Conservation (phyloP, 768 basidiomycete species). For the Xerocomus potaroensis region DNA sequence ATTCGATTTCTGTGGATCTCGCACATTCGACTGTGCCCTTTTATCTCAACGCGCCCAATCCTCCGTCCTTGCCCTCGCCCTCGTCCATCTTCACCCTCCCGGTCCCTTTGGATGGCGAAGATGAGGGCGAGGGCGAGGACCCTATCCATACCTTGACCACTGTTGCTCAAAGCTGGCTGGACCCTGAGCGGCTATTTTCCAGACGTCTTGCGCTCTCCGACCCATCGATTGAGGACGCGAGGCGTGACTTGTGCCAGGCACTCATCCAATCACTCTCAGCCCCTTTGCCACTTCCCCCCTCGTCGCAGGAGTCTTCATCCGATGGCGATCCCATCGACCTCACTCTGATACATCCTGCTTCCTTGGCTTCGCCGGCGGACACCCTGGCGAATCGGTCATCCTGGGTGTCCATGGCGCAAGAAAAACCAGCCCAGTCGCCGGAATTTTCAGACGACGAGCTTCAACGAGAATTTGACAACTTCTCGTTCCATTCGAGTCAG, state of each 20-base stretch:
- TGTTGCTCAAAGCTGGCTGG: conserved; percentile 7
- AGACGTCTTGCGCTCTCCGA: not conserved
- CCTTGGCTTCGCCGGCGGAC: not conserved
- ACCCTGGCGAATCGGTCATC: not conserved
- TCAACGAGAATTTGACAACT: conserved; percentile 8
- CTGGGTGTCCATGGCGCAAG: not conserved
- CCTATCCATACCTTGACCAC: not conserved
- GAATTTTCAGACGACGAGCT: conserved; percentile 12
- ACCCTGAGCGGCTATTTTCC: conserved; percentile 1
- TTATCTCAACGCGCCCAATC: not conserved
- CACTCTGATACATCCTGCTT: not conserved
- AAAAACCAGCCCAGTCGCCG: not conserved
- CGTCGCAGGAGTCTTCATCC: not conserved
- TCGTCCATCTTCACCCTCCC: not conserved
- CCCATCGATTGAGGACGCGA: conserved; percentile 3
- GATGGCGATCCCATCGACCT: not conserved
- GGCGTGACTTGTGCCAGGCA: conserved; percentile 6
- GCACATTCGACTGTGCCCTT: not conserved
- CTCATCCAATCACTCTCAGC: conserved; percentile 4
- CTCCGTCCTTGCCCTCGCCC: not conserved
- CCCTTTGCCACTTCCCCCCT: not conserved
- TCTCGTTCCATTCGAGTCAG: conserved; percentile 8
- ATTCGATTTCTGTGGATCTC: not conserved
- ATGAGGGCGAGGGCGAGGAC: not conserved
- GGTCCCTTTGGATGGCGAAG: too few relatives aligned